A percentile compares a stretch with the other conserved stretches of the same genome.
Conservation (phyloP, 331 rosid species). For the Quercus lobata region DNA sequence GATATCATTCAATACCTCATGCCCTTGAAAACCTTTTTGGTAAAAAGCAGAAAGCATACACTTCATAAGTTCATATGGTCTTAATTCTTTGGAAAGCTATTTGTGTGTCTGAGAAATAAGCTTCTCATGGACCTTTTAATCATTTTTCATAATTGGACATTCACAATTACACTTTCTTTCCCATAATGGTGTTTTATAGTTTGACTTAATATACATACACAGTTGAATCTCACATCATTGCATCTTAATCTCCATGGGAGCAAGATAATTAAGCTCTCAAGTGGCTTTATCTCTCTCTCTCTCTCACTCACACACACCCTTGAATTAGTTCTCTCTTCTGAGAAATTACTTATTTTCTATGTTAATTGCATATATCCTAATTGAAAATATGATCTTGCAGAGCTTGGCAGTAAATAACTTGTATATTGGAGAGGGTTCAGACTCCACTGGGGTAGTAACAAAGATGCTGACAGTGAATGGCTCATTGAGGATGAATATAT, state of each 20-base stretch:
- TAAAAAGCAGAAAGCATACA: neutral
- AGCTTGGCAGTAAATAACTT: constrained; percentile 65
- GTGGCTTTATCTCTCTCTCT: too few relatives aligned
- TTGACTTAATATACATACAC: neutral
- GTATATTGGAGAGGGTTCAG: constrained; percentile 77
- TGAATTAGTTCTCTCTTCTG: neutral
- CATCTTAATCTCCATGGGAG: neutral
- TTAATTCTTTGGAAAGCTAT: neutral
- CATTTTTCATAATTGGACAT: neutral
- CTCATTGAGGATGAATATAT: constrained; percentile 55
- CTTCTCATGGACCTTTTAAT: neutral
- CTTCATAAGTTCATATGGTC: neutral
- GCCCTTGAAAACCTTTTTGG: neutral
- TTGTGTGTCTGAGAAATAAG: neutral
- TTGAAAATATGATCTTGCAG: constrained; percentile 39
- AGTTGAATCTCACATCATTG: neutral
- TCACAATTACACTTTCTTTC: neutral
- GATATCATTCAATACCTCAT: neutral
- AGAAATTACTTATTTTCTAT: neutral
- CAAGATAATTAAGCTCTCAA: neutral
- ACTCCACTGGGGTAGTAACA: constrained; percentile 78
- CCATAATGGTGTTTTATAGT: neutral
- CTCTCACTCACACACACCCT: neutral
- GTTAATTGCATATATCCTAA: neutral
- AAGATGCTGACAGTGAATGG: constrained; percentile 78